A percentile compares a stretch with the other conserved stretches of the same genome.
These are phyloP conservation scores for Oryza glumipatula DNA, from an alignment of 176 grass and related monocot genomes.

Conservation along the genomic window DNA sequence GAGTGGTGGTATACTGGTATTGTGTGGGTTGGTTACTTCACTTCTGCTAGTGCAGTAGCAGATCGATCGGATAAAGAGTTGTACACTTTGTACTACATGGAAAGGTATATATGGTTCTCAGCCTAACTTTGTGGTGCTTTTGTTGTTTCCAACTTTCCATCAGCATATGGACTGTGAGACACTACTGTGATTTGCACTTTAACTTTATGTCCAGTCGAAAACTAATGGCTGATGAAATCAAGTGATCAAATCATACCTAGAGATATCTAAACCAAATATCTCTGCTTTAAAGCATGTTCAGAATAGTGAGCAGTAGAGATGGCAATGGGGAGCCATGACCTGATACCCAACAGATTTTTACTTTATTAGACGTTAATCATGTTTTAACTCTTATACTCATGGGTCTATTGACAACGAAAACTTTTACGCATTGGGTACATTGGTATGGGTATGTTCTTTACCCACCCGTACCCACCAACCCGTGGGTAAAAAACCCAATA, in stretches of 20 bases:
- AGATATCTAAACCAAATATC: background rate
- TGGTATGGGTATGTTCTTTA: too few relatives aligned
- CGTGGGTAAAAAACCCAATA: too few relatives aligned
- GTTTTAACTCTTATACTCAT: too few relatives aligned
- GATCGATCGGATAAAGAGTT: background rate
- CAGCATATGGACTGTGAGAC: background rate
- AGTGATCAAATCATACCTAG: background rate
- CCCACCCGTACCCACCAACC: too few relatives aligned
- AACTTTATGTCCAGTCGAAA: background rate
- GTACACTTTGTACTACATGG: conserved; percentile 7
- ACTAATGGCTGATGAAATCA: background rate
- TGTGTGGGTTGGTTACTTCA: too few relatives aligned
- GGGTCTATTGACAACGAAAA: too few relatives aligned
- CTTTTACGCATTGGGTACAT: too few relatives aligned
- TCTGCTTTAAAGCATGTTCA: background rate
- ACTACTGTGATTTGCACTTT: background rate
- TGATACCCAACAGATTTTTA: too few relatives aligned
- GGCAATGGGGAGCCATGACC: too few relatives aligned
- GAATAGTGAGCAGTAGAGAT: too few relatives aligned
- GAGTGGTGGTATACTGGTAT: background rate
- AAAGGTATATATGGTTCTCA: conserved; percentile 14
- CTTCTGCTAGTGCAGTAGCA: background rate
- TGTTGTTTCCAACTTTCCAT: background rate
- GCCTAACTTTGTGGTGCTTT: conserved; percentile 9
- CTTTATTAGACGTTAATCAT: too few relatives aligned